Conservation (phyloP, 1,284 basidiomycete species). For the Blastosporella zonata region DNA sequence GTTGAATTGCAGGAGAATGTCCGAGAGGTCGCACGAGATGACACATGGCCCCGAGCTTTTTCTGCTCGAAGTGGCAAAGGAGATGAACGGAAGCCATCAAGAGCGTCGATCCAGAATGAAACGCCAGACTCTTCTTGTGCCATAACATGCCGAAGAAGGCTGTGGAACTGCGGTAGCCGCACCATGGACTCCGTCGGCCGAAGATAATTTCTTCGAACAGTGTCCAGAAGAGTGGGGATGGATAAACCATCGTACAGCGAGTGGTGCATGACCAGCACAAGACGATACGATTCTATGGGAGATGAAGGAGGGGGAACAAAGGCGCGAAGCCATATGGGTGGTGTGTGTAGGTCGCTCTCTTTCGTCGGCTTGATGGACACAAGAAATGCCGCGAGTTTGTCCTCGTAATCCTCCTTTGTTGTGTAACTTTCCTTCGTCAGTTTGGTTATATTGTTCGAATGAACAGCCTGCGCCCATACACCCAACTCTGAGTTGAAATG, state of each 20-base stretch:
- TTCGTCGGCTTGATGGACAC: constrained; percentile 20
- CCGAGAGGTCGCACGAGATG: constrained; percentile 13
- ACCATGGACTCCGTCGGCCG: constrained; percentile 17
- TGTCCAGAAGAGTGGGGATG: constrained; percentile 33
- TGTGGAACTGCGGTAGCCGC: constrained; percentile 29
- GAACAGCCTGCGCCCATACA: constrained; percentile 42
- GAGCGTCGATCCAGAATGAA: constrained; percentile 36
- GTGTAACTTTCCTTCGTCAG: constrained; percentile 29
- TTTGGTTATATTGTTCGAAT: constrained; percentile 32
- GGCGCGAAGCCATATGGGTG: constrained; percentile 37
- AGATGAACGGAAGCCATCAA: constrained; percentile 27
- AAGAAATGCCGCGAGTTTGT: constrained; percentile 17
- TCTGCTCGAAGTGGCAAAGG: constrained; percentile 13
- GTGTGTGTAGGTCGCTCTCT: constrained; percentile 25
- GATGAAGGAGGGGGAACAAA: constrained; percentile 22
- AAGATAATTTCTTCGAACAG: constrained; percentile 34
- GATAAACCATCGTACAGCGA: constrained; percentile 51
- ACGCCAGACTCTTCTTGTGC: constrained; percentile 39
- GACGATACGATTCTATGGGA: constrained; percentile 15
- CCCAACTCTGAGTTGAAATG: constrained; percentile 39
- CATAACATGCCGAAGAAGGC: constrained; percentile 25
- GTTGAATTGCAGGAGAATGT: constrained; percentile 18
- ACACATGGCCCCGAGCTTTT: neutral
- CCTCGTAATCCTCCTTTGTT: constrained; percentile 17
- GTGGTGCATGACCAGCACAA: constrained; percentile 47